Conservation (phyloP, 352 stramenopile genomes). For the Saprolegnia parasitica region DNA sequence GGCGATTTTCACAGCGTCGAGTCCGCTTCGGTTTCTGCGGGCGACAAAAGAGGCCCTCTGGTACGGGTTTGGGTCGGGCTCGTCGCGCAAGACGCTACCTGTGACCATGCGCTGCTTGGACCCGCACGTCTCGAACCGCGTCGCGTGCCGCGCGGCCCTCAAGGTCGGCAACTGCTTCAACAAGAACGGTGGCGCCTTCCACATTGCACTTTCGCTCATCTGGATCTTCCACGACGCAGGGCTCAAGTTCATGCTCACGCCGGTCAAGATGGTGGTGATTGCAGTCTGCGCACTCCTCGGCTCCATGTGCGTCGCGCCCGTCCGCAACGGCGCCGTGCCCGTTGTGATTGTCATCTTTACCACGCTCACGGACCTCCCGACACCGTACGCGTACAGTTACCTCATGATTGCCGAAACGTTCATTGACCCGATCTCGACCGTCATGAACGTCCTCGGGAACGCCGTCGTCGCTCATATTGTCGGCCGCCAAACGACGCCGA, state of each 20-base stretch:
- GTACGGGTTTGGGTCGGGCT: slow-evolving; percentile 61
- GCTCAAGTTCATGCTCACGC: background rate
- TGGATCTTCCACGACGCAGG: background rate
- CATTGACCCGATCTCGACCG: slow-evolving; percentile 13
- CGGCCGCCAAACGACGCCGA: background rate
- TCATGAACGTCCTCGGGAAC: slow-evolving; percentile 9
- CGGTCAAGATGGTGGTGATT: background rate
- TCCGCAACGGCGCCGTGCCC: background rate
- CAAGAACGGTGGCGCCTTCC: slow-evolving; percentile 5
- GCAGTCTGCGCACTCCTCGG: background rate
- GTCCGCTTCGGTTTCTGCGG: slow-evolving; percentile 62
- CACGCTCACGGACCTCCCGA: background rate
- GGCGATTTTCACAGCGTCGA: slow-evolving; percentile 47
- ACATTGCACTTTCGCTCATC: background rate
- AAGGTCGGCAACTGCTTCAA: slow-evolving; percentile 10
- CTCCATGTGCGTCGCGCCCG: slow-evolving; percentile 9
- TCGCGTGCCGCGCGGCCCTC: background rate
- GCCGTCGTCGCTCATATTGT: slow-evolving; percentile 5
- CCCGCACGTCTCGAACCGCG: background rate
- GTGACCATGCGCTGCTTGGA: slow-evolving; percentile 10
- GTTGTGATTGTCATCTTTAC: slow-evolving; percentile 1
- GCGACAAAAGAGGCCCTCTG: slow-evolving; percentile 61
- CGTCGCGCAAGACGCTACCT: slow-evolving; percentile 33
- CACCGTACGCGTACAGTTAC: slow-evolving; percentile 10
- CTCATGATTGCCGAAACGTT: slow-evolving; percentile 5